Evolutionary conservation across 2,329 filamentous ascomycete species (phyloP).

Genomic region (Cyphellophora attinorum): DNA sequence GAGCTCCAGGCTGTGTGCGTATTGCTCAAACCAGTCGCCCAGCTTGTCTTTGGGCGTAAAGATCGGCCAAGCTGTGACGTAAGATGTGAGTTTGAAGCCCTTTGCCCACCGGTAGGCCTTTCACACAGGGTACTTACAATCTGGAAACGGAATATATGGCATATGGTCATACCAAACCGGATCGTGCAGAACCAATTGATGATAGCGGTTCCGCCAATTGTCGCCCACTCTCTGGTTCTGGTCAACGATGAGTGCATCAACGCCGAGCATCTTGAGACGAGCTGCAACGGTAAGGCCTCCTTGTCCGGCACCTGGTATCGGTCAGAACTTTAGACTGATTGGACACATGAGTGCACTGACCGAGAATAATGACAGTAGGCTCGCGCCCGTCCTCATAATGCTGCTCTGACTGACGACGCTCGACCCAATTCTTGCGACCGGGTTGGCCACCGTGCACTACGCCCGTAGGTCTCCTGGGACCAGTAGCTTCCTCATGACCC

Average conservation of each 20-base stretch:
- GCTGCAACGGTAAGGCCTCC: conserved; percentile 49
- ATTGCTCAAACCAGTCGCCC: conserved; percentile 58
- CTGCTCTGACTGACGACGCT: conserved; percentile 38
- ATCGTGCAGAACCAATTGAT: conserved; percentile 59
- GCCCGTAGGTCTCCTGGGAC: conserved; percentile 42
- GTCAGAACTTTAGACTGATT: background rate
- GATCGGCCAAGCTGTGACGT: conserved; percentile 54
- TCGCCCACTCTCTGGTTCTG: conserved; percentile 50
- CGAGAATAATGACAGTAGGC: conserved; percentile 53
- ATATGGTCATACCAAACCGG: conserved; percentile 44
- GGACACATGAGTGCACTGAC: conserved; percentile 28
- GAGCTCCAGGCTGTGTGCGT: conserved; percentile 56
- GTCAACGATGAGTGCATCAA: conserved; percentile 51
- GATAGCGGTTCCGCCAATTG: conserved; percentile 55
- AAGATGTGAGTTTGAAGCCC: conserved; percentile 13
- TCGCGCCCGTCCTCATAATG: conserved; percentile 41
- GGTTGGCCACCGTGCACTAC: conserved; percentile 45
- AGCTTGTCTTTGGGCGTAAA: conserved; percentile 66
- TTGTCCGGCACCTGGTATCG: conserved; percentile 46
- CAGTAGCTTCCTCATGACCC: conserved; percentile 42
- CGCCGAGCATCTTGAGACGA: conserved; percentile 49
- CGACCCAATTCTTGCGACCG: conserved; percentile 51
- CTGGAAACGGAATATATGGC: conserved; percentile 29
- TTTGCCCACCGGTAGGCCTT: no score
- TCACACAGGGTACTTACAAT: conserved; percentile 23